phyloP scores from a whole-genome alignment of 345 rosid genomes.

The Angophora floribunda region DNA sequence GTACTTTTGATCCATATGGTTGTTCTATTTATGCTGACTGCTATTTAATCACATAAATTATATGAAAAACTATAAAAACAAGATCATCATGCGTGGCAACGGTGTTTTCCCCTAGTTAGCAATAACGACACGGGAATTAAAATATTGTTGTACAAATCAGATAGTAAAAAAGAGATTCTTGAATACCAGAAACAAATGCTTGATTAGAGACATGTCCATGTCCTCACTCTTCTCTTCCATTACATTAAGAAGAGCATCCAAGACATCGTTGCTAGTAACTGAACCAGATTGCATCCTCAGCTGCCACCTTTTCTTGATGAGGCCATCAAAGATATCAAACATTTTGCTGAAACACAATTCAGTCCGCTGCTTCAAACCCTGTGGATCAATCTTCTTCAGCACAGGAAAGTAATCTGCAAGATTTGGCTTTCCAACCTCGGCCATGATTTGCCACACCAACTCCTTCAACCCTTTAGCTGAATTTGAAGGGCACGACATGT shows the following conservation, averaged over 20 bases:
- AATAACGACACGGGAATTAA: not conserved
- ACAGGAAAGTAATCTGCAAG: constrained; percentile 19
- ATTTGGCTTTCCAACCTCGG: constrained; percentile 11
- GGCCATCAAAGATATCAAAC: constrained; percentile 5
- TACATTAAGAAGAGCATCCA: constrained; percentile 21
- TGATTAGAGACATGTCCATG: constrained; percentile 2
- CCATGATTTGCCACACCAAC: not conserved
- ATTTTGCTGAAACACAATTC: constrained; percentile 3
- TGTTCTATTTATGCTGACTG: not conserved
- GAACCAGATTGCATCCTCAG: not conserved
- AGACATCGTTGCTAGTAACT: constrained; percentile 4
- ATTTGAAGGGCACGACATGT: not conserved
- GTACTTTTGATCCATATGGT: not conserved
- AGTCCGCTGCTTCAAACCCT: not conserved
- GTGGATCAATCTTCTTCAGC: not conserved
- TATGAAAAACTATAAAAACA: not conserved
- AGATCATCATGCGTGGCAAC: not conserved
- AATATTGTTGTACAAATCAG: not conserved
- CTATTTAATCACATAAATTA: not conserved
- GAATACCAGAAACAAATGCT: not conserved
- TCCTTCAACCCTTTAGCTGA: not conserved
- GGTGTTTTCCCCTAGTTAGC: not conserved
- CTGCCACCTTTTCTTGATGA: constrained; percentile 8
- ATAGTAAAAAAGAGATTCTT: not conserved
- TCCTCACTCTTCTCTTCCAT: constrained; percentile 7